Evolutionary conservation across 2,329 filamentous ascomycete genomes (phyloP), one percentile per base, ranked within the genome.

Genomic region (Cryphonectria parasitica): DNA sequence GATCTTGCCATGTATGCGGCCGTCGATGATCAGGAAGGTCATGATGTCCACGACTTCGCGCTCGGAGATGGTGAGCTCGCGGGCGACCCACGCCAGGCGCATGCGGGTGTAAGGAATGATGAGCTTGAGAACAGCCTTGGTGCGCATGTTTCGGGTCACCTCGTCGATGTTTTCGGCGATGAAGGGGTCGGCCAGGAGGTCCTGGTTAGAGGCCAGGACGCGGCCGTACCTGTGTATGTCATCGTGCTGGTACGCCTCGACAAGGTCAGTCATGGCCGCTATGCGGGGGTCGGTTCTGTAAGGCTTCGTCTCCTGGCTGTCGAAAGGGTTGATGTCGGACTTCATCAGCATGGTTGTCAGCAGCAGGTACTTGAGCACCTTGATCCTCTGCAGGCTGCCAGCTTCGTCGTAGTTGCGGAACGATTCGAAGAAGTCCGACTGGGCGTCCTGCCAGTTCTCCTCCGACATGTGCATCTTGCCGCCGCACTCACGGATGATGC

Each of bases 401-500:
- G 96, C 96, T 84, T 99, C 96, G 79, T 99, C 96, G 83, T 98
- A 99, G 83, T 98, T 98, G 70, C 95, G 92, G 85, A 99, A 99
- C 0, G 95, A 97, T 80, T 99, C 96, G 81, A 98, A 98, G 82
- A 99, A 99, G 83, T 98, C 96, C 76, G 91, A 95, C 82, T 98
- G 95, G 0, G 96, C 96, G 77, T 95, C 93, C 80, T 96, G 94
- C 96, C 96, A 99, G 80, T 98, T 98, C 83, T 98, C 96, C 85
- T 99, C 96, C 80, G 93, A 96, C 96, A 99, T 98, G 84, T 98
- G 95, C 96, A 99, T 99, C 86, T 99, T 99, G 76, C 96, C 96
- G 77, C 96, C 96, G 79, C 96, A 99, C 83, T 99, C 96, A 68
- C 95, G 92, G 78, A 99, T 99, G 80, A 99, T 95, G 66, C 96